phyloP scores from a whole-genome alignment of 176 grass and related monocot genomes.

The Oropetium thomaeum region DNA sequence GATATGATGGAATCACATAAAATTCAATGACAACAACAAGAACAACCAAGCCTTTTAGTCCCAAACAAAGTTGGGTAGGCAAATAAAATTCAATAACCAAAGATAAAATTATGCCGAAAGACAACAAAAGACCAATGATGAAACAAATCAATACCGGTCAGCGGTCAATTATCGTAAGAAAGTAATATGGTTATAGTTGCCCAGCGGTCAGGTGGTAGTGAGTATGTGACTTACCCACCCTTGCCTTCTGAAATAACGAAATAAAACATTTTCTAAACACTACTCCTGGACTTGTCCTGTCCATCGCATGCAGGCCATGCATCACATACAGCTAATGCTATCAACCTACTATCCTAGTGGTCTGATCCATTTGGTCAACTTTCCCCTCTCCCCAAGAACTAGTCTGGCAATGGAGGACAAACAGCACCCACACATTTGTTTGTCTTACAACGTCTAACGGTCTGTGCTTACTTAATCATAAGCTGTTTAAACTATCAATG shows the following conservation, averaged over 20 bases:
- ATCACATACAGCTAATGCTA: background rate
- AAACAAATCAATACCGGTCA: background rate
- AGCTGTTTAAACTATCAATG: background rate
- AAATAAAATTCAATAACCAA: slow-evolving; percentile 1
- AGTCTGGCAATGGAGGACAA: background rate
- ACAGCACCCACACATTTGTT: background rate
- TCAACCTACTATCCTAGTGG: background rate
- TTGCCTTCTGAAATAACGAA: background rate
- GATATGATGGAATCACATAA: slow-evolving; percentile 26
- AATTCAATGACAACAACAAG: background rate
- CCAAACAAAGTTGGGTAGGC: too few species aligned
- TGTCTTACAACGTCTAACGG: background rate
- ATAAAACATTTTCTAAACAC: background rate
- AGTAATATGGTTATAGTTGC: slow-evolving; percentile 4
- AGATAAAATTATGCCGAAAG: slow-evolving; percentile 18
- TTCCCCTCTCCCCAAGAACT: background rate
- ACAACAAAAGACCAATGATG: background rate
- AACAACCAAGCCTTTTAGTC: too few species aligned
- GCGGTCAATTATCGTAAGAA: background rate
- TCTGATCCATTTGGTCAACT: background rate
- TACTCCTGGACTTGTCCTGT: background rate
- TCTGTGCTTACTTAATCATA: background rate
- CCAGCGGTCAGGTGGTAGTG: background rate
- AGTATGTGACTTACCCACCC: too few species aligned
- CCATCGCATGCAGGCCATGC: background rate